phyloP scores from a whole-genome alignment of 2,329 filamentous ascomycete genomes.

The Huntiella abstrusa region DNA sequence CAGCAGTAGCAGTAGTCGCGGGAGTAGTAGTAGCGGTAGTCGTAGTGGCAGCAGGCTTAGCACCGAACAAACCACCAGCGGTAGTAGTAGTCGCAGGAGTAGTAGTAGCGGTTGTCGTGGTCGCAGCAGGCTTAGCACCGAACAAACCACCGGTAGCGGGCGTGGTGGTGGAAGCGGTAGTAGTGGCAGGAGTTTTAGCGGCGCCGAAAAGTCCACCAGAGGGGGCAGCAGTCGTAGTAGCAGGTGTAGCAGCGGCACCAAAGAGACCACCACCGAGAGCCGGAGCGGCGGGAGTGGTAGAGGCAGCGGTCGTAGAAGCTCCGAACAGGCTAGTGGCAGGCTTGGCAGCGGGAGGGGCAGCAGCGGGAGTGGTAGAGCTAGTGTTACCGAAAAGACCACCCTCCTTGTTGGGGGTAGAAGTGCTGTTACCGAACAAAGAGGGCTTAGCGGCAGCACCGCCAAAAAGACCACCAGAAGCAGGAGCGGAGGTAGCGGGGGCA shows the following conservation, averaged over 20 bases:
- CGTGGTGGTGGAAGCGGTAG: slow-evolving; percentile 23
- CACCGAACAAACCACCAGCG: slow-evolving; percentile 21
- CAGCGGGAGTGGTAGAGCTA: slow-evolving; percentile 10
- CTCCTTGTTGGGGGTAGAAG: slow-evolving; percentile 15
- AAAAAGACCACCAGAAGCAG: slow-evolving; percentile 14
- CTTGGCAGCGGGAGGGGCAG: slow-evolving; percentile 15
- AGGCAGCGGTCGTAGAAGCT: slow-evolving; percentile 5
- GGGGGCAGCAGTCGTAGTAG: slow-evolving; percentile 10
- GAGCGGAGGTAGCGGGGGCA: slow-evolving; percentile 11
- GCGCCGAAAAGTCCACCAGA: slow-evolving; percentile 3
- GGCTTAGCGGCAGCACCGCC: slow-evolving; percentile 10
- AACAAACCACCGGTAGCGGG: slow-evolving; percentile 31
- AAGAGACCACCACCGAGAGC: slow-evolving; percentile 13
- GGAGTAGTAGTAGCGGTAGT: slow-evolving; percentile 2
- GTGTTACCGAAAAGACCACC: slow-evolving; percentile 12
- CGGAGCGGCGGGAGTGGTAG: slow-evolving; percentile 1
- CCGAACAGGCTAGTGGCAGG: slow-evolving; percentile 18
- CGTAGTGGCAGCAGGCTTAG: slow-evolving; percentile 21
- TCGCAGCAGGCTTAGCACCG: slow-evolving; percentile 14
- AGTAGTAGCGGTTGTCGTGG: slow-evolving; percentile 12
- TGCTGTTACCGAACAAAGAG: slow-evolving; percentile 6
- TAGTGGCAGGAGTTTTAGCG: background rate
- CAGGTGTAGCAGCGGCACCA: slow-evolving; percentile 10
- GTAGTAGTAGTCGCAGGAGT: background rate
- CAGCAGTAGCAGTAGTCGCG: background rate